A percentile compares a stretch with the other conserved stretches of the same genome.
Evolutionary conservation across 2,329 filamentous ascomycete species (phyloP).

Genomic region (Phialemoniopsis sp.): DNA sequence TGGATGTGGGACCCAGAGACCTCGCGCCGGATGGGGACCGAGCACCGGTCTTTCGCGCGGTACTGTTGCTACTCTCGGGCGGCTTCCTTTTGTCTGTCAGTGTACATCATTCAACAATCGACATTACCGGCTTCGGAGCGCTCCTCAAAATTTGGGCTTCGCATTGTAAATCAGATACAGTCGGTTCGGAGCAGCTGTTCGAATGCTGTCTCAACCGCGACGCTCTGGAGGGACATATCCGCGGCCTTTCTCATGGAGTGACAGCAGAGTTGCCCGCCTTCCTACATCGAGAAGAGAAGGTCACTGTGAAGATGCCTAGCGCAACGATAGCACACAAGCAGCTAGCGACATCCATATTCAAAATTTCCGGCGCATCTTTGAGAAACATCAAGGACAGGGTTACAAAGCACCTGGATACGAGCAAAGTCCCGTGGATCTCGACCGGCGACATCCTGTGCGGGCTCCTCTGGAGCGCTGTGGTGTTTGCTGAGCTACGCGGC

Average conservation of each 20-base stretch:
- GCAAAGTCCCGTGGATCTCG: constrained; percentile 20
- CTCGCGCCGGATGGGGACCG: constrained; percentile 12
- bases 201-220: no score
- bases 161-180: constrained; percentile 17
- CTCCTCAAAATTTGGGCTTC: constrained; percentile 22
- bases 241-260: no score
- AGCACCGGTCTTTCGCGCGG: constrained; percentile 17
- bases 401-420: no score
- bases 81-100: constrained; percentile 18
- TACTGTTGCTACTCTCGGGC: constrained; percentile 14
- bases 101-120: constrained; percentile 18
- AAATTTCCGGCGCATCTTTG: no score
- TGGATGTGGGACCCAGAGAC: constrained; percentile 12
- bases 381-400: no score
- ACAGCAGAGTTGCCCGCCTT: no score
- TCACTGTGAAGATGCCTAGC: no score
- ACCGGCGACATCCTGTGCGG: constrained; percentile 18
- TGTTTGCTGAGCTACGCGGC: constrained; percentile 9
- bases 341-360: no score
- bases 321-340: no score
- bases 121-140: constrained; percentile 20
- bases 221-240: no score
- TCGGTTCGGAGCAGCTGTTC: no score
- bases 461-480: constrained; percentile 19
- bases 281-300: no score